Base-by-base conservation (phyloP, 2,329 filamentous ascomycete species). In the Alternaria sp. region DNA sequence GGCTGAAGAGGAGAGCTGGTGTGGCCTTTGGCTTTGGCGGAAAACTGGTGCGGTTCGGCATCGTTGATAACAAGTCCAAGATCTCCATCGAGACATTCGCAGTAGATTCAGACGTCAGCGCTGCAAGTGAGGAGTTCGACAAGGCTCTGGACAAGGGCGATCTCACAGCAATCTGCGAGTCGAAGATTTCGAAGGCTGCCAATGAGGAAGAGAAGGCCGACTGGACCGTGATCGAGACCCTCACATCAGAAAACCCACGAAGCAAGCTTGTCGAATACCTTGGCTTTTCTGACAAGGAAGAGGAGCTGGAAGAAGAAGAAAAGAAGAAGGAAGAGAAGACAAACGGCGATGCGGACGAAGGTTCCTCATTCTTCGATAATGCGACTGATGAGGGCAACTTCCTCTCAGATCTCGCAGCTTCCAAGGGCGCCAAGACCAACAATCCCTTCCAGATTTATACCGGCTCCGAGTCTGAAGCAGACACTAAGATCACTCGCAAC, bases 11-110 rank as follows among this genome's bases (percentile, higher is more conserved):
- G 55, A 94, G 94, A 2, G 87, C 90, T 42, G 92, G 93, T 71
- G 94, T 90, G 16, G 92, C 93, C 0, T 99, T 99, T 80, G 95
- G 93, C 0, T 99, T 98, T 76, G 95, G 95, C 55, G 95, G 96
- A 54, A 96, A 97, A 77, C 84, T 99, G 22, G 88, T 98, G 16
- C 87, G 89, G 57, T 89, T 97, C 79, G 86, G 86, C 64, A 82
- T 89, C 34, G 89, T 88, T 5, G 89, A 92, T 64, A 86, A 85
- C 39, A 82, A 84, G 56, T 97, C 94, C 8, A 93, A 91, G 75
- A 84, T 99, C 48, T 86, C 87, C 66, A 94, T 99, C 57, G 91
- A 91, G 0, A 89, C 89, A n/a, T 97, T 97, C 75, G 91, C 93
- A 28, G 89, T 94, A 6, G 95, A 99, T 77, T 90, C 90, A 20